These are phyloP conservation scores for Leucocoprinus leucothites DNA, from an alignment of 768 basidiomycete genomes.

Conservation along the genomic window DNA sequence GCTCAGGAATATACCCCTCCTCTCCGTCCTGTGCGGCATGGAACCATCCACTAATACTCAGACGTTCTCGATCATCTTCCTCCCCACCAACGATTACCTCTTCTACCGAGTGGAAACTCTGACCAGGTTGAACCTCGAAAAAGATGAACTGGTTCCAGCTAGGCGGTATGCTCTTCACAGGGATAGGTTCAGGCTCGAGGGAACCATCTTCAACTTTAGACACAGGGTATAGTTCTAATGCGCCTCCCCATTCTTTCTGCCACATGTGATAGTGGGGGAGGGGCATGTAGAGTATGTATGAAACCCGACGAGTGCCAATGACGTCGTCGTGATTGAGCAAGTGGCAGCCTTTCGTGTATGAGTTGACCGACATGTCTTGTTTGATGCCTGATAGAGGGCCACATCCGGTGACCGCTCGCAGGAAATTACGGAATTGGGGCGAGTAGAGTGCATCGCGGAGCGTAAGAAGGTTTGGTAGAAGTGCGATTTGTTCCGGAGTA, in stretches of 20 bases:
- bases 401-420: slow-evolving; percentile 87
- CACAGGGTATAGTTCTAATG: slow-evolving; percentile 89
- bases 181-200: slow-evolving; percentile 65
- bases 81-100: slow-evolving; percentile 86
- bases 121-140: slow-evolving; percentile 91
- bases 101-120: slow-evolving; percentile 95
- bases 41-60: slow-evolving; percentile 97
- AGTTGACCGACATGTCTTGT: slow-evolving; percentile 94
- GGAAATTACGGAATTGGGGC: slow-evolving; percentile 70
- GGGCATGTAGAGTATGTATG: slow-evolving; percentile 97
- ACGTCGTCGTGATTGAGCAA: slow-evolving; percentile 98
- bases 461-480: slow-evolving; percentile 74
- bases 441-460: slow-evolving; percentile 95
- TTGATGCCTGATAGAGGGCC: slow-evolving; percentile 88
- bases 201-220: slow-evolving; percentile 55
- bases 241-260: slow-evolving; percentile 90
- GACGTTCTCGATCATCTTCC: slow-evolving; percentile 66
- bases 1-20: slow-evolving; percentile 70
- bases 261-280: slow-evolving; percentile 70
- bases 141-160: slow-evolving; percentile 90
- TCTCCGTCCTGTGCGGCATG: slow-evolving; percentile 90
- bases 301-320: slow-evolving; percentile 89
- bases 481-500: slow-evolving; percentile 67
- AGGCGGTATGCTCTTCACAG: slow-evolving; percentile 67
- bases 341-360: slow-evolving; percentile 89